These are phyloP conservation scores for Aspergillus quadrilineatus DNA, from an alignment of 2,329 filamentous ascomycete species.

Conservation along the genomic window DNA sequence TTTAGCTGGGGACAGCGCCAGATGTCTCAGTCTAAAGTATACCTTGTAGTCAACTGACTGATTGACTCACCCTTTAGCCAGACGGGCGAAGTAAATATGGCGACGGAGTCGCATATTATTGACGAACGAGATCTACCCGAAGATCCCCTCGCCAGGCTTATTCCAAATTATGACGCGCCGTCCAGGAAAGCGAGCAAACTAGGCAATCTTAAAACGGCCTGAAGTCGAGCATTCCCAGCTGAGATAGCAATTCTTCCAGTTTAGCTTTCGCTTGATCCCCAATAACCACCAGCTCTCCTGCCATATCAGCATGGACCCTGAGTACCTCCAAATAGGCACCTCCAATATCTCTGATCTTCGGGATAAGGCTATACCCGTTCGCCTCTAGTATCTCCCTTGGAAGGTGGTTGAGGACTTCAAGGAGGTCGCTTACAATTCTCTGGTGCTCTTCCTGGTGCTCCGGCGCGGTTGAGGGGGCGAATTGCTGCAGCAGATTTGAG, in stretches of 20 bases:
- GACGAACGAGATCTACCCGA: too few species aligned
- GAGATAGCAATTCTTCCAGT: neutral
- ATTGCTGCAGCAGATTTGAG: neutral
- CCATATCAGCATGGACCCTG: neutral
- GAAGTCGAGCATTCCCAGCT: neutral
- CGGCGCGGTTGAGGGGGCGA: neutral
- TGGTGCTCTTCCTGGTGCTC: neutral
- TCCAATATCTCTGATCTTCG: neutral
- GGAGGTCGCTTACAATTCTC: neutral
- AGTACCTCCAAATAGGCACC: neutral
- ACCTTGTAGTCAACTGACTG: too few species aligned
- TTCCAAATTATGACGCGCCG: too few species aligned
- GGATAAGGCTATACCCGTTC: conserved; percentile 1
- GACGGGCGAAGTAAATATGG: too few species aligned
- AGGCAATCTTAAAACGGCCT: neutral
- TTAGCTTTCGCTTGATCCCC: neutral
- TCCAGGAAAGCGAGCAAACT: too few species aligned
- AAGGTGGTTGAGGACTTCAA: neutral
- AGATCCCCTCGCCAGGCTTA: too few species aligned
- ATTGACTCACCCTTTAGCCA: too few species aligned
- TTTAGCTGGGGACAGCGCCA: too few species aligned
- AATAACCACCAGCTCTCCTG: neutral
- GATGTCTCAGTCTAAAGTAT: too few species aligned
- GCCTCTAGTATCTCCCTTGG: neutral
- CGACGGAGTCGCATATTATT: too few species aligned